Percentiles rank a stretch among this genome's conserved stretches.
Evolutionary conservation across 2,329 filamentous ascomycete species (phyloP).

Genomic region (Helicocarpus griseus): DNA sequence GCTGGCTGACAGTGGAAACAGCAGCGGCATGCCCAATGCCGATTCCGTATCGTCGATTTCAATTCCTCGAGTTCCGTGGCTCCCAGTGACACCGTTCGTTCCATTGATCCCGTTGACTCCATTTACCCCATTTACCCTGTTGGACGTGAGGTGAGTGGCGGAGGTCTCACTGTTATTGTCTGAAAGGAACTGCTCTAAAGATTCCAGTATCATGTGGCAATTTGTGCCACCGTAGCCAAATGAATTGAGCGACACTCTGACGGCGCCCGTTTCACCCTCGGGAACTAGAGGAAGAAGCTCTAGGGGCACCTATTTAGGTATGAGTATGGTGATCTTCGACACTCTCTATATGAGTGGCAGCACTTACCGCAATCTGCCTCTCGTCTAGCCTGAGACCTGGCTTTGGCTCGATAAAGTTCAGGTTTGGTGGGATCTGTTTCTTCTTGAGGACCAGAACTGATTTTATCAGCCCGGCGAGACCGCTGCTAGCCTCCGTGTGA

Average conservation of each 20-base stretch:
- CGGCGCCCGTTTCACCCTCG: neutral
- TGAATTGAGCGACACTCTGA: slow-evolving; percentile 2
- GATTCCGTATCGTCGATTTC: neutral
- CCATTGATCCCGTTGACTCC: neutral
- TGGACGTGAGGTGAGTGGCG: neutral
- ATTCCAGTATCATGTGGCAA: slow-evolving; percentile 8
- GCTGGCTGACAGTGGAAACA: neutral
- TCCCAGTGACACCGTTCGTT: neutral
- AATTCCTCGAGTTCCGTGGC: neutral
- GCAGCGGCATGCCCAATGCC: neutral
- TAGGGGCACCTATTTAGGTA: neutral
- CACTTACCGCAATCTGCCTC: neutral
- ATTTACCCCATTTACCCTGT: neutral
- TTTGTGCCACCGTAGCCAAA: slow-evolving; percentile 8
- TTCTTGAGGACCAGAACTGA: slow-evolving; percentile 18
- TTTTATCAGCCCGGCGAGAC: slow-evolving; percentile 20
- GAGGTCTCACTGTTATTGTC: neutral
- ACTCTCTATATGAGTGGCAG: neutral
- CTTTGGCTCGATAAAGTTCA: slow-evolving; percentile 5
- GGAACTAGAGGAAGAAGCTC: neutral
- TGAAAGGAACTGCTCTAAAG: neutral
- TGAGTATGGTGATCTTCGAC: slow-evolving; percentile 1
- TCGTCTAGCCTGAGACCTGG: slow-evolving; percentile 1
- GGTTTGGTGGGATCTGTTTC: slow-evolving; percentile 17
- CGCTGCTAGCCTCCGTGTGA: slow-evolving; percentile 20